phyloP scores from a whole-genome alignment of 768 basidiomycete species.

The Serendipita sp. region DNA sequence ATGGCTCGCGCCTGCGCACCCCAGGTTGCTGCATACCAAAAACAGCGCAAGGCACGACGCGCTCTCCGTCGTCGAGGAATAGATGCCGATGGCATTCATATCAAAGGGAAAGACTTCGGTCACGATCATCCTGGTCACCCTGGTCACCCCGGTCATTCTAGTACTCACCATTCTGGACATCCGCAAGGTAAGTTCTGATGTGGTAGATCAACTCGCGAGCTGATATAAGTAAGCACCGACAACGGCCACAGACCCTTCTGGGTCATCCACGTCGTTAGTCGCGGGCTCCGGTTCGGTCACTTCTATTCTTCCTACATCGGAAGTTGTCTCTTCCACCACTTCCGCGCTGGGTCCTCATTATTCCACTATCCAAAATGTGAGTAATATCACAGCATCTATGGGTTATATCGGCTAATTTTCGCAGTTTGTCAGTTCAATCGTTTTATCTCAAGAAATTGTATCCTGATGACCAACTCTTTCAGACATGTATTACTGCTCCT shows the following conservation, averaged over 20 bases:
- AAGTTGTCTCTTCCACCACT: neutral
- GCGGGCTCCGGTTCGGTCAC: no score
- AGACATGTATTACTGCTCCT: slow-evolving; percentile 10
- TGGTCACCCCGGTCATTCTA: neutral
- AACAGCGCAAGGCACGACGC: neutral
- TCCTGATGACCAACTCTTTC: neutral
- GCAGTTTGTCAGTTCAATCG: neutral
- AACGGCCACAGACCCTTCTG: no score
- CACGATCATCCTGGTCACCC: neutral
- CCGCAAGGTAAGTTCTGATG: neutral
- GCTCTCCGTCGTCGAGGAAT: neutral
- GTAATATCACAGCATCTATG: neutral
- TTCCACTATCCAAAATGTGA: slow-evolving; percentile 1
- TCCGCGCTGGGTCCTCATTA: neutral
- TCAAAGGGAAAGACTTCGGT: neutral
- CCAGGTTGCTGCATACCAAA: slow-evolving; percentile 3
- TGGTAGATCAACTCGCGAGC: neutral
- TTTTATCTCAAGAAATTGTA: neutral
- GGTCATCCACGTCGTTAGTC: no score
- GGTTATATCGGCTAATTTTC: neutral
- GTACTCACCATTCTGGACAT: neutral
- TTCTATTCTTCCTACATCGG: no score
- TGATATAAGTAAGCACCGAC: neutral
- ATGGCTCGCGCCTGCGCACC: neutral
- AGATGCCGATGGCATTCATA: neutral